Conservation (phyloP, 208 protist genomes). For the Trypanosomatidae sp. region DNA sequence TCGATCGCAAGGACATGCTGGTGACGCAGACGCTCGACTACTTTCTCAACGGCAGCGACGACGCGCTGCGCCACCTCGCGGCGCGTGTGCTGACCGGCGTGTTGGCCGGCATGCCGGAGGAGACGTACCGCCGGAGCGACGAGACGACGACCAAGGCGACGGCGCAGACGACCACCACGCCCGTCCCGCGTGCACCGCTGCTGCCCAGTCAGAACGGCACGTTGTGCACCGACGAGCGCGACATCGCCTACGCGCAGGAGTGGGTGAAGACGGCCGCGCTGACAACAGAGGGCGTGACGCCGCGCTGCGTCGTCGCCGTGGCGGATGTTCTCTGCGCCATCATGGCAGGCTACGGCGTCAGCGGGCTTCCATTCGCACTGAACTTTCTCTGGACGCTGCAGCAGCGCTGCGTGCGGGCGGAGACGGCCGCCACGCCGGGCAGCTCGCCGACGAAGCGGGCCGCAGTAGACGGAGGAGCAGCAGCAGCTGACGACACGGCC, state of each 20-base stretch:
- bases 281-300: slow-evolving; percentile 29
- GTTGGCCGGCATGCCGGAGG: slow-evolving; percentile 47
- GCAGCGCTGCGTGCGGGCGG: slow-evolving; percentile 30
- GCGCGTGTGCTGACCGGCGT: slow-evolving; percentile 48
- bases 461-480: background rate
- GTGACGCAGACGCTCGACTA: slow-evolving; percentile 33
- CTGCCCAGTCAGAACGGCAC: background rate
- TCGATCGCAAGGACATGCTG: slow-evolving; percentile 44
- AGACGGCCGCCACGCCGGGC: too few relatives aligned
- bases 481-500: slow-evolving; percentile 8
- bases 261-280: slow-evolving; percentile 40
- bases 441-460: too few relatives aligned
- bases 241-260: slow-evolving; percentile 53
- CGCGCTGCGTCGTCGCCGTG: slow-evolving; percentile 52
- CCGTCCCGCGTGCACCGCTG: too few relatives aligned
- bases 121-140: background rate
- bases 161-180: too few relatives aligned
- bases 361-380: slow-evolving; percentile 54
- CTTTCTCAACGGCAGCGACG: slow-evolving; percentile 33
- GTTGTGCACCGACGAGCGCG: slow-evolving; percentile 49
- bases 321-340: slow-evolving; percentile 52
- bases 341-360: slow-evolving; percentile 47
- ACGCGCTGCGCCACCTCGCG: slow-evolving; percentile 38
- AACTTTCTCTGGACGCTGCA: slow-evolving; percentile 51
- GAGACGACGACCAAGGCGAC: background rate